These are phyloP conservation scores for Lactarius psammicola DNA, from an alignment of 768 basidiomycete species.

Conservation along the genomic window DNA sequence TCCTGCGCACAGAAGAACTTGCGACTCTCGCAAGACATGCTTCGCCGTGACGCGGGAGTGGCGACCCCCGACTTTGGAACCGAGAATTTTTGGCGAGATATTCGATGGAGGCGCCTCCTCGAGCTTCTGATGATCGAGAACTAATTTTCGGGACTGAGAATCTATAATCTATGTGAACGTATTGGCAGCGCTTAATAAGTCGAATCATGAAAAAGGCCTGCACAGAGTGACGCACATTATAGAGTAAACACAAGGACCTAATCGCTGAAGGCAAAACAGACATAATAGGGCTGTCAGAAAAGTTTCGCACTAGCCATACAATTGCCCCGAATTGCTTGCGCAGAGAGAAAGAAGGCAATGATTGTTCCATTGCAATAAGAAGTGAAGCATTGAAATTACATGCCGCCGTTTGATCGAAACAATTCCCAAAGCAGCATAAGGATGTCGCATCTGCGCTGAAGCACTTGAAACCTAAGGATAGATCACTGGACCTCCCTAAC, in stretches of 20 bases:
- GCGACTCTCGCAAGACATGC: constrained; percentile 8
- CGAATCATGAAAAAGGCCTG: not conserved
- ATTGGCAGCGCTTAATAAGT: not conserved
- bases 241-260: constrained; percentile 3
- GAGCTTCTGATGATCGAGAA: not conserved
- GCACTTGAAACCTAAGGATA: constrained; percentile 5
- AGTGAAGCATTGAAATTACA: constrained; percentile 1
- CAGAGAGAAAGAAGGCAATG: constrained; percentile 1
- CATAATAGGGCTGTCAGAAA: not conserved
- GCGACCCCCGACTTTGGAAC: not conserved
- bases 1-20: not conserved
- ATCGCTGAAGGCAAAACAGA: not conserved
- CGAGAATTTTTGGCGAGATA: not conserved
- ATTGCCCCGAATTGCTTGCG: not conserved
- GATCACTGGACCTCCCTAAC: constrained; percentile 9
- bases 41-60: not conserved
- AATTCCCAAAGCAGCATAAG: constrained; percentile 5
- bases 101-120: not conserved
- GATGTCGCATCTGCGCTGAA: constrained; percentile 9
- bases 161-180: not conserved
- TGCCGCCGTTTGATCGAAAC: not conserved
- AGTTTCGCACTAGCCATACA: constrained; percentile 7
- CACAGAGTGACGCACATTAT: not conserved
- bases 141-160: not conserved
- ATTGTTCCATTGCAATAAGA: not conserved